phyloP scores from a whole-genome alignment of 768 basidiomycete genomes.

The Udeniomyces megalosporus region DNA sequence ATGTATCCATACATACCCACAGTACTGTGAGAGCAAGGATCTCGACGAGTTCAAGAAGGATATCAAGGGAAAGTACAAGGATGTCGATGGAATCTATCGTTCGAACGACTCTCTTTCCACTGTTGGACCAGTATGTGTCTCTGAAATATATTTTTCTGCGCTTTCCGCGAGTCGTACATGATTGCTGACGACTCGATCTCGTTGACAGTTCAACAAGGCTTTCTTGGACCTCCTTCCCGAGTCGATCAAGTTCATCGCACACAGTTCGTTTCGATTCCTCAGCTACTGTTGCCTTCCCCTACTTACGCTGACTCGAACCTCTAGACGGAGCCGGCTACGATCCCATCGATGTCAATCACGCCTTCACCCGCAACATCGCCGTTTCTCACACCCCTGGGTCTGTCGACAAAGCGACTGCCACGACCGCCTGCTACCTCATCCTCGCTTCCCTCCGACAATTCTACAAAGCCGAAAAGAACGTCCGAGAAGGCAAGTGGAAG shows the following conservation, averaged over 20 bases:
- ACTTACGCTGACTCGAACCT: neutral
- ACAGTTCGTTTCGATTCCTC: constrained; percentile 32
- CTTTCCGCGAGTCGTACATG: neutral
- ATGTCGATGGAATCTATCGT: constrained; percentile 60
- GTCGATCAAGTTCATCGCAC: constrained; percentile 68
- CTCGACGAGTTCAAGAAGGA: constrained; percentile 54
- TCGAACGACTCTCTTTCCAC: constrained; percentile 10
- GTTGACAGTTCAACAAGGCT: constrained; percentile 67
- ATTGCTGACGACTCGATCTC: constrained; percentile 26
- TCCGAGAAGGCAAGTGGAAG: constrained; percentile 27
- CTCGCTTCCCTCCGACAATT: constrained; percentile 62
- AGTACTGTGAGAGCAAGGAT: constrained; percentile 45
- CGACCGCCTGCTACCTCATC: constrained; percentile 67
- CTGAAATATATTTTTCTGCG: too few species aligned
- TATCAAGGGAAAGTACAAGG: constrained; percentile 55
- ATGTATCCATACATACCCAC: neutral
- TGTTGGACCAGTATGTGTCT: neutral
- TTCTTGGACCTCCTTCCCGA: constrained; percentile 52
- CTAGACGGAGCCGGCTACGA: constrained; percentile 76
- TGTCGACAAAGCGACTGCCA: constrained; percentile 80
- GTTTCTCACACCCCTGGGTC: constrained; percentile 81
- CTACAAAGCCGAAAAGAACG: constrained; percentile 42
- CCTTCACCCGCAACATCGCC: constrained; percentile 49
- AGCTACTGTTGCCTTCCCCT: neutral
- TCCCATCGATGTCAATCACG: constrained; percentile 59